phyloP scores from a whole-genome alignment of 2,329 filamentous ascomycete species.

The Sphaerulina musiva region DNA sequence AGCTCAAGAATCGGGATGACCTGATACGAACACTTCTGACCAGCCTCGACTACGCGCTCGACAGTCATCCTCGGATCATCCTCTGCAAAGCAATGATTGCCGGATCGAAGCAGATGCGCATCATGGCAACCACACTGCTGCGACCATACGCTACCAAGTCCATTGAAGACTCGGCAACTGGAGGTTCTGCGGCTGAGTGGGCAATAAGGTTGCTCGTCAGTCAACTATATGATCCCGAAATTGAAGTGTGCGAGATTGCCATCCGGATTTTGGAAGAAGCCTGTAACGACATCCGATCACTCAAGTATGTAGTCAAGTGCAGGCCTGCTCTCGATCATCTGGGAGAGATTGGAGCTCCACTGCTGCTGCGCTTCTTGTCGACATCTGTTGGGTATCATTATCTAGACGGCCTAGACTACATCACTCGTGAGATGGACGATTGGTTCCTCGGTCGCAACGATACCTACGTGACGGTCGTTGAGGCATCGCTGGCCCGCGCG shows the following conservation, averaged over 20 bases:
- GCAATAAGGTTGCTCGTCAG: slow-evolving; percentile 96
- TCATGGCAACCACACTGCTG: slow-evolving; percentile 78
- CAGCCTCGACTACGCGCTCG: slow-evolving; percentile 83
- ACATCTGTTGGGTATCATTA: slow-evolving; percentile 98
- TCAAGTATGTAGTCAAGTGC: slow-evolving; percentile 96
- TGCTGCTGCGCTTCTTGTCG: slow-evolving; percentile 85
- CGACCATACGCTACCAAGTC: slow-evolving; percentile 72
- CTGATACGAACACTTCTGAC: slow-evolving; percentile 80
- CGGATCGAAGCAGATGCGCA: slow-evolving; percentile 82
- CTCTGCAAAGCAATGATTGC: slow-evolving; percentile 90
- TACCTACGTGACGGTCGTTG: slow-evolving; percentile 87
- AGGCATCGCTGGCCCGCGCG: slow-evolving; percentile 85
- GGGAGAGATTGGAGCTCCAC: slow-evolving; percentile 89
- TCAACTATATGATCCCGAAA: slow-evolving; percentile 92
- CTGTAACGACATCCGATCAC: slow-evolving; percentile 81
- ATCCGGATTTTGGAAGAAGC: slow-evolving; percentile 97
- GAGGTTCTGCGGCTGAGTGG: slow-evolving; percentile 76
- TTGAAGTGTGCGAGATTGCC: slow-evolving; percentile 91
- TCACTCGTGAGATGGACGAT: slow-evolving; percentile 99
- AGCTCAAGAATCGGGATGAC: slow-evolving; percentile 83
- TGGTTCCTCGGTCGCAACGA: slow-evolving; percentile 98
- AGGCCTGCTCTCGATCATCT: slow-evolving; percentile 89
- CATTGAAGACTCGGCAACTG: slow-evolving; percentile 37
- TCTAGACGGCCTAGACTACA: slow-evolving; percentile 92
- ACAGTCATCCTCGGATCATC: slow-evolving; percentile 82